Evolutionary conservation across 2,329 filamentous ascomycete genomes (phyloP), one percentile per base, ranked within the genome.

Genomic region (Xylaria sp.): DNA sequence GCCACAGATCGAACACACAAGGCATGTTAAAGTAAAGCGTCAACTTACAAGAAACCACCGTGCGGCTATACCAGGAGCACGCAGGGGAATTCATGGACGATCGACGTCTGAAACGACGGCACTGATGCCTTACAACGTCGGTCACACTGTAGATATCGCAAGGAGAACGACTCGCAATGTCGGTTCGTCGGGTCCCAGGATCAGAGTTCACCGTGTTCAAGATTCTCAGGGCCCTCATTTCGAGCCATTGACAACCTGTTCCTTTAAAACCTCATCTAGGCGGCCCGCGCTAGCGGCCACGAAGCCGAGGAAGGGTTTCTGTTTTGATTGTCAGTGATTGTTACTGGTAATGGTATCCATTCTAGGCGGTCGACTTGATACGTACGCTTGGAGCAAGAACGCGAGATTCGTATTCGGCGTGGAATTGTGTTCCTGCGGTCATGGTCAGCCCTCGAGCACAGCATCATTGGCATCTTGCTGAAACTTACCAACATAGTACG

Each of bases 321-420:
- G 3, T 11, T 34, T n/a, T 1, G 19, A 23, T 34, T 52, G 55
- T 64, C 39, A 58, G 44, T 42, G 19, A 48, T 34, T 8, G 8
- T 11, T 16, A 30, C 23, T 5, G 23, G 23, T 30, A 30, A 5
- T 5, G 23, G 23, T 30, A 30, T 30, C 23, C 23, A 30, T 30
- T 30, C 23, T 30, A 30, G 23, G 23, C 23, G 4, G 23, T 30
- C 23, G 23, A 30, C 23, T 30, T 30, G n/a, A 23, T 7, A 60
- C 63, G 57, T 65, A 61, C 58, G 42, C 60, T 64, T 0, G 90
- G 90, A 54, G 84, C 79, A 63, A 95, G 76, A 2, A 94, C 91
- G 55, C 88, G 82, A 66, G 83, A 88, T 54, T 90, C 79, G 71
- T 93, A 96, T 74, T 97, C 92, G 1, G 92, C 91, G 73, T 96